Percentiles rank a stretch among this genome's conserved stretches.
These are phyloP conservation scores for Ilyonectria destructans DNA, from an alignment of 2,329 filamentous ascomycete genomes.

Conservation along the genomic window DNA sequence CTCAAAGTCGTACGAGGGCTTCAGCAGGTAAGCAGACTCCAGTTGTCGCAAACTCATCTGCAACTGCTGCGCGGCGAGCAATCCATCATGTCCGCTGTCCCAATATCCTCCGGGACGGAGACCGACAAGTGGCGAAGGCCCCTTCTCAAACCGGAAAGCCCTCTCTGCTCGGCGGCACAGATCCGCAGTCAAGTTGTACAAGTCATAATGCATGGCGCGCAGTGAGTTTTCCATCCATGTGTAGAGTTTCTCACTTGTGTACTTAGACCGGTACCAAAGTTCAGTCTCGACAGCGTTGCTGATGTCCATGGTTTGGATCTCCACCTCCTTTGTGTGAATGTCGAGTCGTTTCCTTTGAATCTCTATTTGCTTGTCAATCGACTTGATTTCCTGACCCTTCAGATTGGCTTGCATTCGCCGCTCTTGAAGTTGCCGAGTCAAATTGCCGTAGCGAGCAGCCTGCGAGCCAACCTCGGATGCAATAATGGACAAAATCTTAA, in stretches of 20 bases:
- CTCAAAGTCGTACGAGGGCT: constrained; percentile 27
- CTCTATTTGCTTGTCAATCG: constrained; percentile 32
- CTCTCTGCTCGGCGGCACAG: constrained; percentile 17
- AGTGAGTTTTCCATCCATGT: constrained; percentile 18
- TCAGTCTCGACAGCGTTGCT: constrained; percentile 11
- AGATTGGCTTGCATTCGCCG: constrained; percentile 25
- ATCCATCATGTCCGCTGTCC: constrained; percentile 12
- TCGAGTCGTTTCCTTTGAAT: constrained; percentile 3
- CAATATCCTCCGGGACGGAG: constrained; percentile 2
- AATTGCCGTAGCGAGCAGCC: not conserved
- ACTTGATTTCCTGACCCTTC: constrained; percentile 28
- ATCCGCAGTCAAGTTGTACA: constrained; percentile 11
- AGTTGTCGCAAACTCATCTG: constrained; percentile 11
- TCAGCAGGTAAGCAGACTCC: constrained; percentile 18
- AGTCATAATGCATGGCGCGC: constrained; percentile 9
- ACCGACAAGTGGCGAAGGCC: not conserved
- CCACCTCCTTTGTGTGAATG: not conserved
- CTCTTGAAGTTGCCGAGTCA: constrained; percentile 23
- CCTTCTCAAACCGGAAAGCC: constrained; percentile 29
- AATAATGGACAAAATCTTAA: too few relatives aligned
- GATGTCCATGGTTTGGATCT: constrained; percentile 7
- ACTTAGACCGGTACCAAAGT: constrained; percentile 24
- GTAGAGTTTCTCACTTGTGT: constrained; percentile 24
- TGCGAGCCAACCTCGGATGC: too few relatives aligned
- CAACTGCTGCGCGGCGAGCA: constrained; percentile 14